Evolutionary conservation across 768 basidiomycete species (phyloP).

Genomic region (Stropharia rugosoannulata): DNA sequence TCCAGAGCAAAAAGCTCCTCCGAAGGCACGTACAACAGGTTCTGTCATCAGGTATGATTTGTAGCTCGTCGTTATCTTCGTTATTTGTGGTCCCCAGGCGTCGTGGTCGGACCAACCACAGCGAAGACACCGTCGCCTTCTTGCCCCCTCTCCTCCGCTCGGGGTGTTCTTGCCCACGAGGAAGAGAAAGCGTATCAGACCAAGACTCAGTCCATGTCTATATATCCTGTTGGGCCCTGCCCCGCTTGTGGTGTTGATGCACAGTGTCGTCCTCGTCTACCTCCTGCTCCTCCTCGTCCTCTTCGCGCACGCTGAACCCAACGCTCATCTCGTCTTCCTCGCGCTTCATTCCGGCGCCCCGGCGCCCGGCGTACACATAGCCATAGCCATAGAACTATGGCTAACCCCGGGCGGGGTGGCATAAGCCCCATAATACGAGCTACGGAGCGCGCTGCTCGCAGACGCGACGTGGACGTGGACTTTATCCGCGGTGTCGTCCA

Average conservation of each 20-base stretch:
- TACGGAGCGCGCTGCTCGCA: background rate
- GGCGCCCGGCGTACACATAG: background rate
- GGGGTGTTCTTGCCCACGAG: background rate
- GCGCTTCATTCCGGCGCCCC: constrained; percentile 29
- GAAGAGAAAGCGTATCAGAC: background rate
- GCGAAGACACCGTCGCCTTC: background rate
- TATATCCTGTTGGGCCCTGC: constrained; percentile 42
- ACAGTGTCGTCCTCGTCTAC: constrained; percentile 10
- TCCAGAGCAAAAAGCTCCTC: constrained; percentile 6
- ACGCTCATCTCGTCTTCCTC: constrained; percentile 45
- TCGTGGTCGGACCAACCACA: background rate
- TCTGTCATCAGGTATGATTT: constrained; percentile 4
- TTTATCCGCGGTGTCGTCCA: constrained; percentile 8
- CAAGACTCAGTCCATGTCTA: constrained; percentile 57
- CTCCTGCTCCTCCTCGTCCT: constrained; percentile 41
- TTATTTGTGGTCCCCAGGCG: background rate
- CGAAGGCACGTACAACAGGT: constrained; percentile 6
- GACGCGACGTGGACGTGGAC: constrained; percentile 3
- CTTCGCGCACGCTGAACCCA: constrained; percentile 42
- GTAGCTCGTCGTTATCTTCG: constrained; percentile 1
- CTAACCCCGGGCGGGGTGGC: background rate
- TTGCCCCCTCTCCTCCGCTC: background rate
- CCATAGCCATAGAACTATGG: constrained; percentile 9
- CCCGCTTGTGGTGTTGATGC: background rate
- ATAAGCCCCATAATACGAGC: background rate